Evolutionary conservation across 805 yeast species (phyloP).

Genomic region (Lipomyces orientalis): DNA sequence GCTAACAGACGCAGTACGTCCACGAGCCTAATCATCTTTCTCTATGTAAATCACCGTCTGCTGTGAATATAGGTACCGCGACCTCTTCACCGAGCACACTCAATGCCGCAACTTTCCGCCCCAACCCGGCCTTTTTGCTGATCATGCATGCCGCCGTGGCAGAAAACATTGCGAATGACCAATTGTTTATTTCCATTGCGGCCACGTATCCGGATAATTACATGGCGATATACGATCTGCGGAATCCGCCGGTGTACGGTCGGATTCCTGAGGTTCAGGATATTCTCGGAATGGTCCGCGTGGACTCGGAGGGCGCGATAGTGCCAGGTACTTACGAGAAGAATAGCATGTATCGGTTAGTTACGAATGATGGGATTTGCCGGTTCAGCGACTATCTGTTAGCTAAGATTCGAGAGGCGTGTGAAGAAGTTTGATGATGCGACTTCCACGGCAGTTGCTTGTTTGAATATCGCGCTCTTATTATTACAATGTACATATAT

Average conservation of each 20-base stretch:
- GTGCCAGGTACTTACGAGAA: slow-evolving; percentile 59
- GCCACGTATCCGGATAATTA: slow-evolving; percentile 50
- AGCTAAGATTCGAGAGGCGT: slow-evolving; percentile 49
- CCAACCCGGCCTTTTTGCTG: slow-evolving; percentile 24
- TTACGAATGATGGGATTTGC: slow-evolving; percentile 57
- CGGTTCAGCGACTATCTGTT: slow-evolving; percentile 58
- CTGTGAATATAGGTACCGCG: slow-evolving; percentile 21
- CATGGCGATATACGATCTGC: slow-evolving; percentile 73
- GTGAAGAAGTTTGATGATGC: slow-evolving; percentile 35
- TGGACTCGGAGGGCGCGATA: slow-evolving; percentile 61
- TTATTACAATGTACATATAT: neutral
- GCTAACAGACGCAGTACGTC: neutral
- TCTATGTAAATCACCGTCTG: slow-evolving; percentile 22
- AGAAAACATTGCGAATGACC: slow-evolving; percentile 42
- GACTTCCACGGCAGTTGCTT: neutral
- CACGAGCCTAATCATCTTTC: slow-evolving; percentile 13
- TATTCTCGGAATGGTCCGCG: slow-evolving; percentile 70
- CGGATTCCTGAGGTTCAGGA: slow-evolving; percentile 75
- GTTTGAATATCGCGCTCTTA: neutral
- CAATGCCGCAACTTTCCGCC: slow-evolving; percentile 17
- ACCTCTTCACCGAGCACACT: neutral
- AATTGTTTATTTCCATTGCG: slow-evolving; percentile 42
- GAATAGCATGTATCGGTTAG: slow-evolving; percentile 64
- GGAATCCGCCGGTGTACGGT: slow-evolving; percentile 67
- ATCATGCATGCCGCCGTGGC: slow-evolving; percentile 34